Evolutionary conservation across 352 stramenopile genomes (phyloP).

Genomic region (Phytophthora hybrid): DNA sequence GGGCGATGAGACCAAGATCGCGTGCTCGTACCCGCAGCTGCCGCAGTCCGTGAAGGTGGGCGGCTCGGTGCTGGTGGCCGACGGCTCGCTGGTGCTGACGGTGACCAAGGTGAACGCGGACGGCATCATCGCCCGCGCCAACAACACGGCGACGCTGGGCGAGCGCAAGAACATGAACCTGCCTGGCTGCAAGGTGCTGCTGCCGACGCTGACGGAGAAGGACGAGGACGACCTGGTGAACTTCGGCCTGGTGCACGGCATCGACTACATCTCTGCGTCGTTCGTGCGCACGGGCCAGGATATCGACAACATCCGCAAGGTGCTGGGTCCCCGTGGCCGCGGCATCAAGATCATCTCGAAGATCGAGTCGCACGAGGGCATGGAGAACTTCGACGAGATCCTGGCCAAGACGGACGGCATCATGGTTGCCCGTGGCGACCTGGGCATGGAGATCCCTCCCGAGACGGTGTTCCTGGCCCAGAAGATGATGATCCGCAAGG

Average conservation of each 20-base stretch:
- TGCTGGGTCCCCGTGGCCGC: conserved; percentile 79
- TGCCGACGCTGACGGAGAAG: conserved; percentile 93
- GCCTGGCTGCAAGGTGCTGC: conserved; percentile 88
- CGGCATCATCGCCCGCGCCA: conserved; percentile 60
- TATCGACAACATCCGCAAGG: conserved; percentile 94
- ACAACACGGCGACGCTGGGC: conserved; percentile 87
- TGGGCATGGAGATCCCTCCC: conserved; percentile 97
- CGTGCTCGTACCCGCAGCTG: conserved; percentile 27
- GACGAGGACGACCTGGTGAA: conserved; percentile 93
- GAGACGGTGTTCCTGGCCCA: conserved; percentile 98
- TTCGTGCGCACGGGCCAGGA: conserved; percentile 97
- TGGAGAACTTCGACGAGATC: conserved; percentile 96
- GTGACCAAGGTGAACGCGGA: conserved; percentile 81
- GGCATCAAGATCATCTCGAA: conserved; percentile 97
- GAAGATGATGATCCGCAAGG: conserved; percentile 98
- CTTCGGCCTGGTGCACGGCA: conserved; percentile 94
- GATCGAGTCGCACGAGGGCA: conserved; percentile 98
- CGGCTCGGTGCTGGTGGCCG: conserved; percentile 94
- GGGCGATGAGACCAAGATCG: conserved; percentile 16
- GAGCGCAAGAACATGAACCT: conserved; percentile 97
- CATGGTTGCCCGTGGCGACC: conserved; percentile 98
- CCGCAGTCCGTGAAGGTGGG: conserved; percentile 48
- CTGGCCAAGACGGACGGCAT: conserved; percentile 97
- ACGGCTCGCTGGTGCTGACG: conserved; percentile 94
- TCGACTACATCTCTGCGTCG: conserved; percentile 98